A percentile compares a stretch with the other conserved stretches of the same genome.
Conservation (phyloP, 1,139 yeast species). For the Scheffersomyces parashehatae region DNA sequence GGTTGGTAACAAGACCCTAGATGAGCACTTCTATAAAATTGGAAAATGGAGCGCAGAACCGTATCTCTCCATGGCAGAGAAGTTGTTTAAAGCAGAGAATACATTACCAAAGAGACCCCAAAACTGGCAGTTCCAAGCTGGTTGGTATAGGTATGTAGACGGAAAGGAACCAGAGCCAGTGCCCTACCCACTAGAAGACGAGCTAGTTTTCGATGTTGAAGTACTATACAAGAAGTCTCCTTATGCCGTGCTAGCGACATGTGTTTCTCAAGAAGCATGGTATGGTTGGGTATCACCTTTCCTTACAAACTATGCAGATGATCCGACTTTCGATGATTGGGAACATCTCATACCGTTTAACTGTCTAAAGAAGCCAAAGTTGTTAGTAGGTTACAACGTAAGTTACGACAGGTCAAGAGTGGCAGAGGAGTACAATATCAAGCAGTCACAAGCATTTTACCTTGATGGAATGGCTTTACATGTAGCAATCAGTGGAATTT, state of each 20-base stretch:
- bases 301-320: slow-evolving; percentile 48
- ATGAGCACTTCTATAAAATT: slow-evolving; percentile 80
- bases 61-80: slow-evolving; percentile 50
- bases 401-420: slow-evolving; percentile 89
- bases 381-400: slow-evolving; percentile 86
- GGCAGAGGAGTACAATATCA: slow-evolving; percentile 75
- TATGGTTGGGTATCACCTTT: slow-evolving; percentile 94
- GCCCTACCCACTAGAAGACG: slow-evolving; percentile 62
- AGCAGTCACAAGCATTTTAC: slow-evolving; percentile 69
- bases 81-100: slow-evolving; percentile 30
- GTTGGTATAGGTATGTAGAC: slow-evolving; percentile 79
- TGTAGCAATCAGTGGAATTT: slow-evolving; percentile 87
- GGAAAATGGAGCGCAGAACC: slow-evolving; percentile 66
- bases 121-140: slow-evolving; percentile 59
- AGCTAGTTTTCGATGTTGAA: slow-evolving; percentile 87
- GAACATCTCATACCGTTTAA: slow-evolving; percentile 79
- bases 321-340: slow-evolving; percentile 37
- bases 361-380: slow-evolving; percentile 45
- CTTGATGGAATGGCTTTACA: slow-evolving; percentile 94
- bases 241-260: slow-evolving; percentile 81
- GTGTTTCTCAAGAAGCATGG: slow-evolving; percentile 81
- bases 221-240: slow-evolving; percentile 73
- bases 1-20: slow-evolving; percentile 62
- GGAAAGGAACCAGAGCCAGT: slow-evolving; percentile 59
- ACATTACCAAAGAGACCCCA: slow-evolving; percentile 50